Percentiles rank a stretch among this genome's conserved stretches.
Evolutionary conservation across 2,329 filamentous ascomycete species (phyloP).

Genomic region (Diaporthe aspalathi): DNA sequence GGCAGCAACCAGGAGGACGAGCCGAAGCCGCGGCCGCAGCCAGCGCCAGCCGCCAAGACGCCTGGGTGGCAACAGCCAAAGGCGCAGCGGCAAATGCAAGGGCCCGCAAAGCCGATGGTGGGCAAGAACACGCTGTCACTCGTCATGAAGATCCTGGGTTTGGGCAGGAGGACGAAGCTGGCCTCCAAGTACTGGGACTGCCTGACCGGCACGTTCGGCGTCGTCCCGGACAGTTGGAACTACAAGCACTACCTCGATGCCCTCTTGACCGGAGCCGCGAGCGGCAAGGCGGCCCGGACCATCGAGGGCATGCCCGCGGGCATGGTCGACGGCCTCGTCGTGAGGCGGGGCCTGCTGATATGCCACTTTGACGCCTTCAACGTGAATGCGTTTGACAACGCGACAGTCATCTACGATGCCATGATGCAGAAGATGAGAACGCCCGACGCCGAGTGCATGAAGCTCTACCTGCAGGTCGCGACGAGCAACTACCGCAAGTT

Average conservation of each 20-base stretch:
- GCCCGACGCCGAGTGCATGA: constrained; percentile 64
- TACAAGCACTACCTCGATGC: constrained; percentile 76
- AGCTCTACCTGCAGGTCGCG: constrained; percentile 67
- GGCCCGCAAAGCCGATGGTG: constrained; percentile 36
- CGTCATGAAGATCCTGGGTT: constrained; percentile 72
- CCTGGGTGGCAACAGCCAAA: background rate
- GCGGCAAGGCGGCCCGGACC: constrained; percentile 68
- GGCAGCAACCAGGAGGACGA: background rate
- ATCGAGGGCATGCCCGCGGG: constrained; percentile 65
- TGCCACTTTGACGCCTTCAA: constrained; percentile 85
- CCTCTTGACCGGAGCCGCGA: constrained; percentile 74
- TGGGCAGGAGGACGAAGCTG: constrained; percentile 69
- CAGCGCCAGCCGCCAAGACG: background rate
- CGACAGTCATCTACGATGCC: constrained; percentile 71
- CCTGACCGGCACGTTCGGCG: constrained; percentile 69
- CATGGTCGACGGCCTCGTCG: constrained; percentile 63
- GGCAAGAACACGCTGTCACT: constrained; percentile 74
- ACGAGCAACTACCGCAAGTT: constrained; percentile 59
- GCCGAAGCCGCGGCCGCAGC: background rate
- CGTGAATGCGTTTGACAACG: constrained; percentile 72
- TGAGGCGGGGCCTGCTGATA: constrained; percentile 77
- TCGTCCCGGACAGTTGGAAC: constrained; percentile 79
- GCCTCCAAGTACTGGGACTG: constrained; percentile 83
- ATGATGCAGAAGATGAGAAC: constrained; percentile 63
- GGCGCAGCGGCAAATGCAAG: background rate